Conservation (phyloP, 495 filamentous ascomycete genomes). For the Endocarpon pusillum region DNA sequence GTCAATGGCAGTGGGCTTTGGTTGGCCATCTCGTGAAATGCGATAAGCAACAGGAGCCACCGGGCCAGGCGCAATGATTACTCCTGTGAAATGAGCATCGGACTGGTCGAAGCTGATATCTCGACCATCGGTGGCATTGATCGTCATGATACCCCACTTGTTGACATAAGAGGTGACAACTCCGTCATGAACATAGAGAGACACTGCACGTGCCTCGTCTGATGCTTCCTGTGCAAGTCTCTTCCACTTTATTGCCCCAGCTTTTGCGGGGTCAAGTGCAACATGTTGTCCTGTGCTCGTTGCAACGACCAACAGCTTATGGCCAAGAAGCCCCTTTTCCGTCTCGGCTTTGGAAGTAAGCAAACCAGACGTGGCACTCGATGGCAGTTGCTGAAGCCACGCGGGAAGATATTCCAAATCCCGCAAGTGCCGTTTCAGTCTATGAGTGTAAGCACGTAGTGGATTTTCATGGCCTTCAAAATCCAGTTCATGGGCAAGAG, state of each 20-base stretch:
- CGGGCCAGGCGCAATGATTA: no score
- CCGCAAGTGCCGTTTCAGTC: slow-evolving; percentile 60
- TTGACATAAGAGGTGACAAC: slow-evolving; percentile 38
- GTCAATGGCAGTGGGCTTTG: no score
- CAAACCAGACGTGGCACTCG: slow-evolving; percentile 51
- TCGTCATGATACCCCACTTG: slow-evolving; percentile 37
- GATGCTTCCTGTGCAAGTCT: no score
- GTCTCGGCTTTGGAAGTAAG: slow-evolving; percentile 38
- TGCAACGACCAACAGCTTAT: slow-evolving; percentile 65
- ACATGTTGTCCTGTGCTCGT: slow-evolving; percentile 66
- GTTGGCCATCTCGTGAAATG: slow-evolving; percentile 4
- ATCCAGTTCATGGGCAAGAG: slow-evolving; percentile 62
- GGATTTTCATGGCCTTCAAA: slow-evolving; percentile 72
- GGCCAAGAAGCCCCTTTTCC: slow-evolving; percentile 72
- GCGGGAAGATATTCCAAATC: slow-evolving; percentile 68
- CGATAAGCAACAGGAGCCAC: slow-evolving; percentile 12
- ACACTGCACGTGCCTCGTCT: slow-evolving; percentile 49
- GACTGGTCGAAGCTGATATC: slow-evolving; percentile 29
- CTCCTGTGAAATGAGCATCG: slow-evolving; percentile 17
- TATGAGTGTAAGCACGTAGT: slow-evolving; percentile 66
- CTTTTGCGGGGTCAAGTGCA: slow-evolving; percentile 59
- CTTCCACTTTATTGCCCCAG: slow-evolving; percentile 48
- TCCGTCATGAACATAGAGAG: slow-evolving; percentile 40
- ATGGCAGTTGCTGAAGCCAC: slow-evolving; percentile 48
- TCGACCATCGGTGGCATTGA: slow-evolving; percentile 42